phyloP scores from a whole-genome alignment of 495 filamentous ascomycete genomes.

The Penicillium bovifimosum region DNA sequence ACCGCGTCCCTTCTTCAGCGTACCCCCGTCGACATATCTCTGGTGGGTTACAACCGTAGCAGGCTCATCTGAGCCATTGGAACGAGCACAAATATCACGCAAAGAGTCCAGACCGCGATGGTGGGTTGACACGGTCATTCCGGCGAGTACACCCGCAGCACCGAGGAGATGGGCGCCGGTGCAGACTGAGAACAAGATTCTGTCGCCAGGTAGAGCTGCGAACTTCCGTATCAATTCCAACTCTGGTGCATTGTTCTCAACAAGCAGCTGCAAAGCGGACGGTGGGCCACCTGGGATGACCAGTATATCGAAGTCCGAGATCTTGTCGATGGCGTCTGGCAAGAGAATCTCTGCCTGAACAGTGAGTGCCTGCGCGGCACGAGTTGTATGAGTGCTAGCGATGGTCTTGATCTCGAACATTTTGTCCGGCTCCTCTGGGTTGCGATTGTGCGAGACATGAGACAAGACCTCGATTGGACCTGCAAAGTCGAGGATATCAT shows the following conservation, averaged over 20 bases:
- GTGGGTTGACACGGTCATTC: constrained; percentile 69
- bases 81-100: constrained; percentile 54
- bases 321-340: constrained; percentile 58
- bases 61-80: constrained; percentile 30
- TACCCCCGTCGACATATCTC: constrained; percentile 65
- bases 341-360: constrained; percentile 22
- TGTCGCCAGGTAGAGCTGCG: constrained; percentile 13
- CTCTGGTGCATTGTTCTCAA: constrained; percentile 18
- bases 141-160: constrained; percentile 62
- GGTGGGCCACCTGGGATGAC: constrained; percentile 52
- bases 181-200: constrained; percentile 69
- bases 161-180: constrained; percentile 70
- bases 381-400: constrained; percentile 31
- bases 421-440: constrained; percentile 21
- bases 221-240: constrained; percentile 29
- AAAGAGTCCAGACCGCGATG: constrained; percentile 61
- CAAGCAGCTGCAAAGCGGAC: constrained; percentile 16
- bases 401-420: constrained; percentile 30
- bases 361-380: constrained; percentile 18
- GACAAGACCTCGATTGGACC: constrained; percentile 57
- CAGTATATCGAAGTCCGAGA: constrained; percentile 66
- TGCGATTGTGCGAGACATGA: constrained; percentile 29
- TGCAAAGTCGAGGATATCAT: constrained; percentile 58
- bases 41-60: constrained; percentile 69
- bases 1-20: constrained; percentile 58